phyloP scores from a whole-genome alignment of 768 basidiomycete genomes.

The Panaeolus cyanescens region DNA sequence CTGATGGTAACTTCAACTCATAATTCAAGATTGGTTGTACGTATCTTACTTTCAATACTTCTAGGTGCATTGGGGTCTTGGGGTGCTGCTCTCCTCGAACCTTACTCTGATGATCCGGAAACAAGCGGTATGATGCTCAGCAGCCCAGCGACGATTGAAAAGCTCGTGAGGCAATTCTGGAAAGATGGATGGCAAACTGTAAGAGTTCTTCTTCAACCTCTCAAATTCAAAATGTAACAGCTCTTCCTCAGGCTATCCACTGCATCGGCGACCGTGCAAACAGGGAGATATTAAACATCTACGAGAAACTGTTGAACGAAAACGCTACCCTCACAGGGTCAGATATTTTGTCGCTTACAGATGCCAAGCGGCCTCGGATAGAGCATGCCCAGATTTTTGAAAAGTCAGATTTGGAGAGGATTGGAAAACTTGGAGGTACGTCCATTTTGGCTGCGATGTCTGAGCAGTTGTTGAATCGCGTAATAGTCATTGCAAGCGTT shows the following conservation, averaged over 20 bases:
- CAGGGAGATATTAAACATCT: constrained; percentile 78
- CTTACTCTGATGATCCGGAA: constrained; percentile 80
- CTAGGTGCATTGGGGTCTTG: constrained; percentile 87
- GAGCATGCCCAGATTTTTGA: constrained; percentile 94
- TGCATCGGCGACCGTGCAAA: constrained; percentile 92
- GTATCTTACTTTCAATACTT: constrained; percentile 29
- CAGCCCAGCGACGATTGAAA: constrained; percentile 50
- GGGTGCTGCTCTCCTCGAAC: constrained; percentile 86
- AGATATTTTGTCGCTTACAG: constrained; percentile 41
- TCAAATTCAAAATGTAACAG: not conserved
- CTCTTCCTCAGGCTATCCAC: constrained; percentile 71
- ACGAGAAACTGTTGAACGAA: constrained; percentile 59
- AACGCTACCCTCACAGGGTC: constrained; percentile 18
- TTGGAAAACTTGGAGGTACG: constrained; percentile 74
- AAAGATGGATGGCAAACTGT: constrained; percentile 85
- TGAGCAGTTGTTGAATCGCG: not conserved
- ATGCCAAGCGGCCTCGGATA: constrained; percentile 62
- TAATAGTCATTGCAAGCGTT: constrained; percentile 86
- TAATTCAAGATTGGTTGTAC: not conserved
- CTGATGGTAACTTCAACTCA: constrained; percentile 57
- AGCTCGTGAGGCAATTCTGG: constrained; percentile 64
- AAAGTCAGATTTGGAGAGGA: constrained; percentile 64
- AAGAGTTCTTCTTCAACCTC: constrained; percentile 23
- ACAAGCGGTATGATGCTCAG: constrained; percentile 71
- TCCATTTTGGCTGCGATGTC: constrained; percentile 1